A percentile compares a stretch with the other conserved stretches of the same genome.
Conservation (phyloP, 2,329 filamentous ascomycete genomes). For the Esteya vermicola region DNA sequence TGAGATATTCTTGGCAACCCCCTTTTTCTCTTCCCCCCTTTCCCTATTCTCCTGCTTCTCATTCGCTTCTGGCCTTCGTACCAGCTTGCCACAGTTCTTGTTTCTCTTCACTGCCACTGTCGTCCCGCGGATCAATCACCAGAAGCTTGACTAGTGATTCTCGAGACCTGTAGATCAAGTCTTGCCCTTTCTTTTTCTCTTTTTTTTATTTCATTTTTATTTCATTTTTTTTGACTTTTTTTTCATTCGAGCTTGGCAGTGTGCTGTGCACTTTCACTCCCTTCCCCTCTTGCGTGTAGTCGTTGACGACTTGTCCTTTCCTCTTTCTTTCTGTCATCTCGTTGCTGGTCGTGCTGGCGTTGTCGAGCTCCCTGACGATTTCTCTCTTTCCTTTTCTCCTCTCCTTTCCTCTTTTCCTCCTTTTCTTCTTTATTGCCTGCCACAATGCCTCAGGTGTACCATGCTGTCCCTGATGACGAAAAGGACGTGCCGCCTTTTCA, state of each 20-base stretch:
- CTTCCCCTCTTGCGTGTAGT: not conserved
- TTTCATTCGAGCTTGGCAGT: not conserved
- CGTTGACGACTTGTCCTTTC: no score
- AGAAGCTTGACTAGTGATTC: no score
- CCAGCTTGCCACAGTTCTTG: no score
- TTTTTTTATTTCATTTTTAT: not conserved
- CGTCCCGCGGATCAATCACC: no score
- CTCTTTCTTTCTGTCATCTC: no score
- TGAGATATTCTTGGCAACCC: no score
- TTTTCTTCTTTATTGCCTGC: no score
- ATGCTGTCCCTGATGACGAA: slow-evolving; percentile 22
- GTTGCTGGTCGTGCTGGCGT: no score
- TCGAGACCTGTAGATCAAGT: no score
- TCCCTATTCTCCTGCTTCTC: not conserved
- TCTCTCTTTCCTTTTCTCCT: not conserved
- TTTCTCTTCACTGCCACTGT: no score
- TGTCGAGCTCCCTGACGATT: not conserved
- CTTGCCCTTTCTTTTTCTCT: not conserved
- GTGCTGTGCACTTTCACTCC: not conserved
- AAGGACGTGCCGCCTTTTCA: slow-evolving; percentile 9
- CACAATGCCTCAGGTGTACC: slow-evolving; percentile 20
- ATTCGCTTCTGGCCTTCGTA: not conserved
- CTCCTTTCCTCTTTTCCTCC: slow-evolving; percentile 1
- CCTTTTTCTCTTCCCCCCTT: no score
- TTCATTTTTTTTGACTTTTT: not conserved